Conservation (phyloP, 1,139 yeast genomes). For the Pichia sp. region DNA sequence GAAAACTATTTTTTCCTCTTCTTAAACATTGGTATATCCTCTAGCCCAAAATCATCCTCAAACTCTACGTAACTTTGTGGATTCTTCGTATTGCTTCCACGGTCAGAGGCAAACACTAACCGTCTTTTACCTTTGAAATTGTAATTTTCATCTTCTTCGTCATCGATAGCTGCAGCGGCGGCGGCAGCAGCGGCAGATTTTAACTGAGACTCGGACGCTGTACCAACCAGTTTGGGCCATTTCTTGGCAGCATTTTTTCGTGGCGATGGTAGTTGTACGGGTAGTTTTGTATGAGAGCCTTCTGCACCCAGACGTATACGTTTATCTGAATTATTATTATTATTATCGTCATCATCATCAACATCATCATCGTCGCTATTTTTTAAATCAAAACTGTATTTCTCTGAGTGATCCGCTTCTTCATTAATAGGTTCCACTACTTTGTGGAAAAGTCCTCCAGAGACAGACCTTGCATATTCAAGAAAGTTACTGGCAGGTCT, state of each 20-base stretch:
- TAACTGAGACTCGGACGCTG: slow-evolving; percentile 36
- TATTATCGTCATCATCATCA: not conserved
- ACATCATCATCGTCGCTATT: not conserved
- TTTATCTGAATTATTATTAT: not conserved
- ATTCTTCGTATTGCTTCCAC: not conserved
- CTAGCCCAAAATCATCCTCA: slow-evolving; percentile 12
- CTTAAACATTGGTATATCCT: slow-evolving; percentile 15
- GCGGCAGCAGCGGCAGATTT: slow-evolving; percentile 4
- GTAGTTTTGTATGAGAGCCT: slow-evolving; percentile 11
- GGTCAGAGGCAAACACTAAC: slow-evolving; percentile 1
- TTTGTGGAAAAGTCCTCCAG: slow-evolving; percentile 23
- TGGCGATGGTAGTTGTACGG: slow-evolving; percentile 32
- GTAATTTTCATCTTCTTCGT: slow-evolving; percentile 10
- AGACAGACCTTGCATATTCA: slow-evolving; percentile 33
- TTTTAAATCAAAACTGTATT: slow-evolving; percentile 6
- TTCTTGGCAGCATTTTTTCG: slow-evolving; percentile 31
- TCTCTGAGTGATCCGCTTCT: not conserved
- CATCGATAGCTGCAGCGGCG: not conserved
- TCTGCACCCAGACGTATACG: not conserved
- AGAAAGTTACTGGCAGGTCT: slow-evolving; percentile 34
- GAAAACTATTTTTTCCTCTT: slow-evolving; percentile 4
- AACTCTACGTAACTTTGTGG: slow-evolving; percentile 4
- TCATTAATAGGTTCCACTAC: not conserved
- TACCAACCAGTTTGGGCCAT: slow-evolving; percentile 35
- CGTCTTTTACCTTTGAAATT: slow-evolving; percentile 12